Evolutionary conservation across 495 filamentous ascomycete genomes (phyloP).

Genomic region (Amniculicola lignicola): DNA sequence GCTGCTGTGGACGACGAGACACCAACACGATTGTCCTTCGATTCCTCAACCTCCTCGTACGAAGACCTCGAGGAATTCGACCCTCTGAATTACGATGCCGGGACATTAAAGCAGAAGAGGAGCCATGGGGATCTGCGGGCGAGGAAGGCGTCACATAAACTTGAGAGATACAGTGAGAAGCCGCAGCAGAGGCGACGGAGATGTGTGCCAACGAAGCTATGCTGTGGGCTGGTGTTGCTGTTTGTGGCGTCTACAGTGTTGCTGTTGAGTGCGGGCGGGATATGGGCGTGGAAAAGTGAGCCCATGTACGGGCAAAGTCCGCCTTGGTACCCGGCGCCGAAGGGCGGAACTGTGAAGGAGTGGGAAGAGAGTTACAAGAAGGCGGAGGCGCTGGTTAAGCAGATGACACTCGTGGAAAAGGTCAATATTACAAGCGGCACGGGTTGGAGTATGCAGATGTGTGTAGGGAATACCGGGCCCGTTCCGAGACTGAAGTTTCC

Average conservation of each 20-base stretch:
- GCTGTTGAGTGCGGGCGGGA: conserved; percentile 39
- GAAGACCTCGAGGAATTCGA: conserved; percentile 43
- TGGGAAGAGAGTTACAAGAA: conserved; percentile 83
- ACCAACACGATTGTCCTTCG: conserved; percentile 31
- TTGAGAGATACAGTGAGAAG: conserved; percentile 16
- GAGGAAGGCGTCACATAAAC: conserved; percentile 20
- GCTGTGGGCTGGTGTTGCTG: conserved; percentile 35
- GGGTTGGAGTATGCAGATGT: conserved; percentile 86
- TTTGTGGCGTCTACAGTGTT: conserved; percentile 37
- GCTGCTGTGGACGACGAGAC: conserved; percentile 23
- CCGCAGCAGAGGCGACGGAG: conserved; percentile 12
- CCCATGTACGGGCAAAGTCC: conserved; percentile 53
- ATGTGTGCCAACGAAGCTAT: conserved; percentile 34
- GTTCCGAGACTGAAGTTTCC: conserved; percentile 66
- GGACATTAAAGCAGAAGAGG: conserved; percentile 32
- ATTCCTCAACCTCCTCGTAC: conserved; percentile 31
- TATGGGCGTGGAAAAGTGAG: conserved; percentile 40
- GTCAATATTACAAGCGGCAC: conserved; percentile 92
- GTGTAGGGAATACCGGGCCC: conserved; percentile 76
- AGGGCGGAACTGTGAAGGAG: conserved; percentile 65
- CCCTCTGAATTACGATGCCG: conserved; percentile 40
- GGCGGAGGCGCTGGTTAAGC: conserved; percentile 69
- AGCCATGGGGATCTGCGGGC: conserved; percentile 20
- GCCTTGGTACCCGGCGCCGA: conserved; percentile 82
- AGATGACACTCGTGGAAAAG: conserved; percentile 87